Conservation (phyloP, 179 eudicot genomes). For the Spinacia oleracea region DNA sequence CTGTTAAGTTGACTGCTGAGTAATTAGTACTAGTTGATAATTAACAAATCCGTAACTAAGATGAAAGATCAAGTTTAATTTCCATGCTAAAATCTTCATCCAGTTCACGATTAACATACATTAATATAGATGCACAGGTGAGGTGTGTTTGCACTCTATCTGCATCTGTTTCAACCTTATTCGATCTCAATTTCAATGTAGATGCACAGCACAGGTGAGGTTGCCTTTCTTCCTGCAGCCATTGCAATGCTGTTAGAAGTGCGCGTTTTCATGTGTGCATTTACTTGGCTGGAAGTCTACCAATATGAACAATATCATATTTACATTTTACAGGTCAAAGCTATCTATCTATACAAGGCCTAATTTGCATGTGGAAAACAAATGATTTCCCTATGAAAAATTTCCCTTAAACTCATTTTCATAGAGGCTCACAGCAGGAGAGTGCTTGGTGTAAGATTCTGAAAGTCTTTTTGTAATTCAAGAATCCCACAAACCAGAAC, state of each 20-base stretch:
- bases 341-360: neutral
- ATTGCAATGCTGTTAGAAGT: neutral
- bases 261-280: neutral
- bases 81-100: too few species aligned
- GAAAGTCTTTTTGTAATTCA: conserved; percentile 42
- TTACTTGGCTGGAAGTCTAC: neutral
- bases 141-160: neutral
- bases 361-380: neutral
- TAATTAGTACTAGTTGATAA: too few species aligned
- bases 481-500: conserved; percentile 65
- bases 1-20: too few species aligned
- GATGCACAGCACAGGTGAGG: neutral
- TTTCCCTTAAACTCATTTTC: neutral
- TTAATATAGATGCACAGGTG: too few species aligned
- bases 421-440: conserved; percentile 15
- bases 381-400: neutral
- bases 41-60: too few species aligned
- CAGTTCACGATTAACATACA: too few species aligned
- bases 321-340: neutral
- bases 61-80: too few species aligned
- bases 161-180: too few species aligned
- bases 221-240: neutral
- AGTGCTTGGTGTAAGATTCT: conserved; percentile 42
- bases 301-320: neutral
- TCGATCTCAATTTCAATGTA: neutral